Evolutionary conservation across 495 filamentous ascomycete species (phyloP), one percentile per base, ranked within the genome.

Genomic region (Pyronema domesticum): DNA sequence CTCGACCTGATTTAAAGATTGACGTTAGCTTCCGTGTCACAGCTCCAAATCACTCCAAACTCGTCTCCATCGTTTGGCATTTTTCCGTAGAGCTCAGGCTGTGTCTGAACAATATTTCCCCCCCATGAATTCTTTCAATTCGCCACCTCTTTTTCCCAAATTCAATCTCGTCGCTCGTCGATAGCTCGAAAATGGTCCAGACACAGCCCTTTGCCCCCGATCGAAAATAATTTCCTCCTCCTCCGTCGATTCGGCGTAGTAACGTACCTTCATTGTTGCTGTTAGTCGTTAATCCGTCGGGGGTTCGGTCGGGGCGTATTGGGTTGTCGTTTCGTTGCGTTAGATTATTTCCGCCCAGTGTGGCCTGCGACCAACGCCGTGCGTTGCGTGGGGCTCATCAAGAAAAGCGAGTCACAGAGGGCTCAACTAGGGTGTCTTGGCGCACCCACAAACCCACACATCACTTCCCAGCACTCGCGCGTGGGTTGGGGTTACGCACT

Each of bases 191-290:
- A 45, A 46, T 36, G 37, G 51, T 54, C 52, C 55, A 63, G 48
- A 58, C 48, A 56, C 47, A 43, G 17, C 58, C 46, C 43, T 34
- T 42, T 34, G 37, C 45, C 30, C 53, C 37, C 51, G 11, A 58
- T 15, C 15, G 30, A 47, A 43, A 46, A 53, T 6, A 46, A 44
- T 33, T 44, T 43, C 13, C 45, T 54, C 36, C 46, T 49, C 51
- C 23, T 46, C 35, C 30, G 15, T 37, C 8, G 37, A 6, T 23
- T 46, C 36, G 55, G 10, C 17, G 6, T 23, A 54, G n/a, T 37
- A 23, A 64, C 62, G 23, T 58, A 64, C 62, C 62, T 64, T 64
- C 62, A 64, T 64, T 64, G 53, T 54, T 58, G 51, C 62, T 63
- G 42, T 61, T 40, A 46, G 59, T 60, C 48, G 60, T 57, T 63